Conservation (phyloP, 2,329 filamentous ascomycete species). For the Cadophora gregata region DNA sequence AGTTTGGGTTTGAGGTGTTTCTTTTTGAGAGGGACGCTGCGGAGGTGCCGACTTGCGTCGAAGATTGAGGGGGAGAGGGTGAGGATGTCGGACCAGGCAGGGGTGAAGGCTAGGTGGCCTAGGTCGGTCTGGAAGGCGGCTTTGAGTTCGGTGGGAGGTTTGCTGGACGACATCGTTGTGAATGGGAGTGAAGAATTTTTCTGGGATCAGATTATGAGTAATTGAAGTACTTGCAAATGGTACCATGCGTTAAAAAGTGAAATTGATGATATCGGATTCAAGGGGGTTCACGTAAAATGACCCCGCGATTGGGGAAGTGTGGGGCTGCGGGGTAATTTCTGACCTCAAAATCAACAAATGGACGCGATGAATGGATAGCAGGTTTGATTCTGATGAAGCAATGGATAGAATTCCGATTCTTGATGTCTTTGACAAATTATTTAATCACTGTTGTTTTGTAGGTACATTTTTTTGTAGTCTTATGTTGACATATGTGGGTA, state of each 20-base stretch:
- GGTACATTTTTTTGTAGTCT: too few species aligned
- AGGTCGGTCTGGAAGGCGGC: conserved; percentile 17
- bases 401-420: too few species aligned
- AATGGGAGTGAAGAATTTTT: background rate
- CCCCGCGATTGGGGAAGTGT: conserved; percentile 19
- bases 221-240: too few species aligned
- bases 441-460: too few species aligned
- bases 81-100: conserved; percentile 18
- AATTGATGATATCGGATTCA: too few species aligned
- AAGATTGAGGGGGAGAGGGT: conserved; percentile 20
- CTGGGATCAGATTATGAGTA: background rate
- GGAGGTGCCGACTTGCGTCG: conserved; percentile 18
- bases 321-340: conserved; percentile 12
- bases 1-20: conserved; percentile 48
- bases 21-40: conserved; percentile 31
- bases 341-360: background rate
- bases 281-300: background rate
- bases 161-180: background rate
- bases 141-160: conserved; percentile 8
- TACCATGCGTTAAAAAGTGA: too few species aligned
- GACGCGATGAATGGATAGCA: too few species aligned
- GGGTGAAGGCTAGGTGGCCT: conserved; percentile 11
- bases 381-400: too few species aligned
- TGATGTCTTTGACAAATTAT: too few species aligned
- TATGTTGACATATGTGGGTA: too few species aligned